These are phyloP conservation scores for Lipomyces japonicus DNA, from an alignment of 805 yeast species.

Conservation along the genomic window DNA sequence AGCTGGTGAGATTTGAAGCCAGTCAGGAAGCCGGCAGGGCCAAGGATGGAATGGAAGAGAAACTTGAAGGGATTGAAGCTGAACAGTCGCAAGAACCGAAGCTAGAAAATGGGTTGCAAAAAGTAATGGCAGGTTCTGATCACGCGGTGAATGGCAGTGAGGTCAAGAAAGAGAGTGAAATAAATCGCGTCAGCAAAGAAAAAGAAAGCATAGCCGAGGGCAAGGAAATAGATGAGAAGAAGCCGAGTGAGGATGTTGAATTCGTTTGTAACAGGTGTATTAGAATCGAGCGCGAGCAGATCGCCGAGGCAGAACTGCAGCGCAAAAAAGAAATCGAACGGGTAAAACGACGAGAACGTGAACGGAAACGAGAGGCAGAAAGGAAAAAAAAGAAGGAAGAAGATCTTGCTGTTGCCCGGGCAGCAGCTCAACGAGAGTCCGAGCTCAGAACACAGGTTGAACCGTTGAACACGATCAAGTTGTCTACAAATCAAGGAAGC, in stretches of 20 bases:
- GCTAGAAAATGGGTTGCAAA: not conserved
- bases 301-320: conserved; percentile 11
- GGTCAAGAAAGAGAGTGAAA: conserved; percentile 1
- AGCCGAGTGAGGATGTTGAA: conserved; percentile 10
- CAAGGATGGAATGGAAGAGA: conserved; percentile 13
- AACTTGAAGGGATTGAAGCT: conserved; percentile 4
- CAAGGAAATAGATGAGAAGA: conserved; percentile 9
- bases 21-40: conserved; percentile 10
- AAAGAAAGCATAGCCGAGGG: not conserved
- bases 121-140: conserved; percentile 6
- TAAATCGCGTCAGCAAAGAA: conserved; percentile 3
- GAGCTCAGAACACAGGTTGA: too few relatives aligned
- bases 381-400: not conserved
- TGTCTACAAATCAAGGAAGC: too few relatives aligned
- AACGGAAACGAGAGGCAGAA: conserved; percentile 22
- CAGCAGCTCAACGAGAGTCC: too few relatives aligned
- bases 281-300: conserved; percentile 17
- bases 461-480: too few relatives aligned
- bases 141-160: not conserved
- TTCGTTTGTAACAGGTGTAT: conserved; percentile 23
- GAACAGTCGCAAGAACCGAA: not conserved
- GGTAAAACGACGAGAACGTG: conserved; percentile 23
- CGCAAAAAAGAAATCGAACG: conserved; percentile 22
- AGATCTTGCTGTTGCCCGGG: not conserved
- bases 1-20: conserved; percentile 16